These are phyloP conservation scores for Malus sieversii DNA, from an alignment of 306 rosid genomes.

Conservation along the genomic window DNA sequence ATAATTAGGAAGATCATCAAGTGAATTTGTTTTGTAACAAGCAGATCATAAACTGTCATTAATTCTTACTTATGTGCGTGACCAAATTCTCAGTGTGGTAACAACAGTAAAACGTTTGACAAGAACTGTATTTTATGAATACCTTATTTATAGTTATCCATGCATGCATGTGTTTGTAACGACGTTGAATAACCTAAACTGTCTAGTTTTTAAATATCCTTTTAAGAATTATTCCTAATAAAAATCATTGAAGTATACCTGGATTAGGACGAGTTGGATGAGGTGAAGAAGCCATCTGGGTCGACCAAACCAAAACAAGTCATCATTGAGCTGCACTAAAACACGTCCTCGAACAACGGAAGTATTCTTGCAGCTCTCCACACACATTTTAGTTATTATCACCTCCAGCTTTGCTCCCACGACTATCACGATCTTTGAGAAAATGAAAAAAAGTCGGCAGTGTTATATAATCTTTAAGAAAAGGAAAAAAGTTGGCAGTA, in stretches of 20 bases:
- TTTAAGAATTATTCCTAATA: no score
- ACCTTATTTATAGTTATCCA: no score
- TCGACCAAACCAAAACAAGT: conserved; percentile 48
- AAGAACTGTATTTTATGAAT: no score
- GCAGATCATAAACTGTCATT: no score
- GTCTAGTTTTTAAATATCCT: no score
- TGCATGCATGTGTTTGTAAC: no score
- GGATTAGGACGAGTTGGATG: conserved; percentile 48
- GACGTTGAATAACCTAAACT: no score
- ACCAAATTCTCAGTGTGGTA: no score
- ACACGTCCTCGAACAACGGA: conserved; percentile 43
- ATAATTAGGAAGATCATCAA: no score
- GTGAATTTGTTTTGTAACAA: no score
- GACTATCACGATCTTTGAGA: conserved; percentile 40
- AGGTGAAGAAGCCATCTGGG: conserved; percentile 58
- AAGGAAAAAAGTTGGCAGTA: neutral
- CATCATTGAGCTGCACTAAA: conserved; percentile 47
- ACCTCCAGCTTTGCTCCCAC: conserved; percentile 61
- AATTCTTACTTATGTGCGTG: no score
- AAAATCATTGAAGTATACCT: conserved; percentile 23
- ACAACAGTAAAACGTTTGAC: no score
- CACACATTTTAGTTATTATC: conserved; percentile 51
- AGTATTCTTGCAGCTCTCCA: conserved; percentile 38
- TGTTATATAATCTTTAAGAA: neutral
- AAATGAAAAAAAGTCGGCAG: neutral